Conservation (phyloP, 2,329 filamentous ascomycete species). For the Aspergillus sp. region DNA sequence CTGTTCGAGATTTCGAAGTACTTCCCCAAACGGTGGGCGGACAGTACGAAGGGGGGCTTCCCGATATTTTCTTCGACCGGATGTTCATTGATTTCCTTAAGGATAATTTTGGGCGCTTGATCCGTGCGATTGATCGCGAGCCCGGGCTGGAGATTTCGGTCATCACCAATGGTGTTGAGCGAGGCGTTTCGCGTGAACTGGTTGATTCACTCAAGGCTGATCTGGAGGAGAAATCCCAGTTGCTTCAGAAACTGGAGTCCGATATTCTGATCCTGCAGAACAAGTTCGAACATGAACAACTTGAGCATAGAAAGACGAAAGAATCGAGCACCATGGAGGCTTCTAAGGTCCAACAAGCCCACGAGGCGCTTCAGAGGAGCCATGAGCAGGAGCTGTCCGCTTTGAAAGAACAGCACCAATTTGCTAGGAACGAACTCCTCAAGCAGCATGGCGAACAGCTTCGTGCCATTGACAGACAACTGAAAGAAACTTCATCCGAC, state of each 20-base stretch:
- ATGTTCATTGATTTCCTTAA: conserved; percentile 92
- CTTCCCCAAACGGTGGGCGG: conserved; percentile 66
- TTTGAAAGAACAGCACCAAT: conserved; percentile 49
- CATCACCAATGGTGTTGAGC: conserved; percentile 74
- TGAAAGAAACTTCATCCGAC: conserved; percentile 44
- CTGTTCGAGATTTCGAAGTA: conserved; percentile 88
- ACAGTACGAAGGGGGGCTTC: conserved; percentile 56
- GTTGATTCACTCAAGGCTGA: conserved; percentile 81
- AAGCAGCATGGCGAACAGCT: conserved; percentile 47
- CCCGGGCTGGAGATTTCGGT: conserved; percentile 84
- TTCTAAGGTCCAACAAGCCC: conserved; percentile 61
- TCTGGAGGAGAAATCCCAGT: conserved; percentile 68
- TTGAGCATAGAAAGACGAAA: conserved; percentile 67
- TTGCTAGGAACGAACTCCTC: conserved; percentile 40
- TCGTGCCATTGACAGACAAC: conserved; percentile 48
- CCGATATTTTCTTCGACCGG: conserved; percentile 81
- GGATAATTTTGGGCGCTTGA: conserved; percentile 85
- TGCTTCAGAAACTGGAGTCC: conserved; percentile 57
- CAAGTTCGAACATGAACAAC: conserved; percentile 67
- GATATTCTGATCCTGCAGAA: conserved; percentile 56
- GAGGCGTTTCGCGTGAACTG: conserved; percentile 89
- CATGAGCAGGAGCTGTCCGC: conserved; percentile 66
- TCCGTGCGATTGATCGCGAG: conserved; percentile 84
- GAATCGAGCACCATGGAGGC: conserved; percentile 58
- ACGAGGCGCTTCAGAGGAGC: conserved; percentile 67